Conservation (phyloP, 2,329 filamentous ascomycete genomes). For the Trichoderma gracile region DNA sequence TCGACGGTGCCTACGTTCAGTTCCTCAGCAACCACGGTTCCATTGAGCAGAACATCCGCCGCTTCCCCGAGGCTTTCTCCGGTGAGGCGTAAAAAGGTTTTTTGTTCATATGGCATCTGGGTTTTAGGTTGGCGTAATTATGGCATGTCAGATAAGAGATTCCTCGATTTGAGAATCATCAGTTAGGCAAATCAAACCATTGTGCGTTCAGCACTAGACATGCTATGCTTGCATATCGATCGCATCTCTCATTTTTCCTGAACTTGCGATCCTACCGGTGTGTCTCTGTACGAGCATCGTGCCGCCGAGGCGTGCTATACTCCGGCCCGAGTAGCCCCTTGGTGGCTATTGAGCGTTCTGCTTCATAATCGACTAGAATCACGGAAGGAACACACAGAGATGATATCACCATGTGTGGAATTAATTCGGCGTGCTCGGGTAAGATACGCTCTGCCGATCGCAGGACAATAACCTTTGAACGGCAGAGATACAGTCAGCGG, state of each 20-base stretch:
- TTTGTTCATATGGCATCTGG: conserved; percentile 41
- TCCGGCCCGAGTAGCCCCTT: background rate
- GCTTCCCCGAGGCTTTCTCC: conserved; percentile 91
- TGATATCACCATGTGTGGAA: background rate
- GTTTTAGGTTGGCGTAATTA: conserved; percentile 48
- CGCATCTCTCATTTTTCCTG: background rate
- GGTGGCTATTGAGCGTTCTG: background rate
- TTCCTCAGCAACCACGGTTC: conserved; percentile 94
- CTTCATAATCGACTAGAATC: background rate
- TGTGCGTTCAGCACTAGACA: conserved; percentile 32
- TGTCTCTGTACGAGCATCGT: background rate
- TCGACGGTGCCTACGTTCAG: conserved; percentile 99
- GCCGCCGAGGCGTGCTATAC: background rate
- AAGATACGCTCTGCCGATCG: background rate
- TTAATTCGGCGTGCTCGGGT: background rate
- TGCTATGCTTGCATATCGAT: conserved; percentile 3
- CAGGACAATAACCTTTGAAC: background rate
- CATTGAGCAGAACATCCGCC: conserved; percentile 82
- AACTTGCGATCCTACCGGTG: background rate
- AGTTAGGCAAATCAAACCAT: conserved; percentile 40
- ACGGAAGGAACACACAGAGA: background rate
- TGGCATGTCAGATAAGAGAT: conserved; percentile 46
- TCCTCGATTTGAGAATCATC: conserved; percentile 37
- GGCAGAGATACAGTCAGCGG: conserved; percentile 2
- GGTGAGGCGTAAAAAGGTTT: conserved; percentile 52